Percentiles rank a stretch among this genome's conserved stretches.
These are phyloP conservation scores for Tylopilus felleus DNA, from an alignment of 768 basidiomycete genomes.

Conservation along the genomic window DNA sequence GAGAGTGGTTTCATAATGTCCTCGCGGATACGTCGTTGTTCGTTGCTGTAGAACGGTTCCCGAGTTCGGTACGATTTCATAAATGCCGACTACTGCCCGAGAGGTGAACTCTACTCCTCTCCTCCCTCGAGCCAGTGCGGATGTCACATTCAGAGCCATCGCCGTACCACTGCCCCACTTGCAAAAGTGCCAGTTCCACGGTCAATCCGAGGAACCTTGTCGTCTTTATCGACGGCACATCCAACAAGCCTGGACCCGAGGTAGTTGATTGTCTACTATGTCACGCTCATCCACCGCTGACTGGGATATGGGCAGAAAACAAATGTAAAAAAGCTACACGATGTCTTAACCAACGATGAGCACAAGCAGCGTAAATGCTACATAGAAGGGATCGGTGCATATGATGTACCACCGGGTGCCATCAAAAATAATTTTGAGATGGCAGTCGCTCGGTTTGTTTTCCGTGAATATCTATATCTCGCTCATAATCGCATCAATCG, in stretches of 20 bases:
- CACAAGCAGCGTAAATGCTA: constrained; percentile 26
- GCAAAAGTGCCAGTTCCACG: not conserved
- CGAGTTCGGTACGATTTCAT: not conserved
- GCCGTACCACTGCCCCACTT: not conserved
- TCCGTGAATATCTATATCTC: not conserved
- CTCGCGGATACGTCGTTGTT: not conserved
- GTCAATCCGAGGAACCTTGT: constrained; percentile 31
- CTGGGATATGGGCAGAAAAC: constrained; percentile 22
- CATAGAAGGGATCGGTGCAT: constrained; percentile 13
- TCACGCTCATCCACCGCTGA: not conserved
- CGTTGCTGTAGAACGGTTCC: not conserved
- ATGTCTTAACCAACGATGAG: constrained; percentile 12
- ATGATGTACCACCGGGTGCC: not conserved
- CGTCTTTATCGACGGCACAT: constrained; percentile 12
- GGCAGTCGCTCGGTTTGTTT: constrained; percentile 5
- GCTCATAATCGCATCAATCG: not conserved
- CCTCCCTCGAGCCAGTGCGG: not conserved
- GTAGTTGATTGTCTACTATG: constrained; percentile 35
- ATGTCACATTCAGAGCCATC: not conserved
- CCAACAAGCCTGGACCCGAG: constrained; percentile 22
- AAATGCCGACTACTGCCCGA: not conserved
- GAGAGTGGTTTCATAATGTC: not conserved
- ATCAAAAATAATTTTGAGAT: not conserved
- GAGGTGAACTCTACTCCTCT: not conserved
- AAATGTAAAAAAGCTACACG: constrained; percentile 33